phyloP scores from a whole-genome alignment of 2,329 filamentous ascomycete species.

The Talaromyces amestolkiae region DNA sequence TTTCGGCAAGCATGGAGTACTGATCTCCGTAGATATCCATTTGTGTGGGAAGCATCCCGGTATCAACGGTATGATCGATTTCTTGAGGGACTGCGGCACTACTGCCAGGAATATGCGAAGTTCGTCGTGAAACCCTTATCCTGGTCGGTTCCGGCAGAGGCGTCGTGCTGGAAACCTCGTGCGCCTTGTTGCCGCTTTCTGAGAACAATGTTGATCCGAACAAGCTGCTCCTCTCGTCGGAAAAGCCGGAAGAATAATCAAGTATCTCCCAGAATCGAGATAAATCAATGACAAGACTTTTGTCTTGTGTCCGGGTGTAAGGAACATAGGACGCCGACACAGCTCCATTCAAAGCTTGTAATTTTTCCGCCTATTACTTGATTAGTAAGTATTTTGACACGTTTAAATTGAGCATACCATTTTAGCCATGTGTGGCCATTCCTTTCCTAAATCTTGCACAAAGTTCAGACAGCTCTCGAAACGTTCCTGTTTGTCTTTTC shows the following conservation, averaged over 20 bases:
- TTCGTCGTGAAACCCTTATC: slow-evolving; percentile 26
- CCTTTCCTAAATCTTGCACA: slow-evolving; percentile 40
- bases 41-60: slow-evolving; percentile 26
- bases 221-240: slow-evolving; percentile 34
- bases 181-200: slow-evolving; percentile 26
- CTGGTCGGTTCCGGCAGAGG: slow-evolving; percentile 46
- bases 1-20: slow-evolving; percentile 48
- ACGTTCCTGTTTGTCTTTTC: slow-evolving; percentile 43
- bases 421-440: slow-evolving; percentile 48
- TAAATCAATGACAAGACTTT: slow-evolving; percentile 46
- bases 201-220: slow-evolving; percentile 44
- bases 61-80: slow-evolving; percentile 21
- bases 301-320: slow-evolving; percentile 34
- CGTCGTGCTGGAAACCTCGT: slow-evolving; percentile 45
- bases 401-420: slow-evolving; percentile 33
- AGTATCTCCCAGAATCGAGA: slow-evolving; percentile 51
- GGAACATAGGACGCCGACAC: slow-evolving; percentile 46
- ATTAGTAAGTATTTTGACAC: neutral
- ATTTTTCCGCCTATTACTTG: slow-evolving; percentile 41
- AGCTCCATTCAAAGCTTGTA: slow-evolving; percentile 44
- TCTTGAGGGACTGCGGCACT: slow-evolving; percentile 21
- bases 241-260: slow-evolving; percentile 46
- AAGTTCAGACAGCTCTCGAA: slow-evolving; percentile 49
- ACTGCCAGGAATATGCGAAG: slow-evolving; percentile 23
- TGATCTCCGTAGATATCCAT: slow-evolving; percentile 40